Evolutionary conservation across 805 yeast genomes (phyloP).

Genomic region (Ogataea chonburiensis): DNA sequence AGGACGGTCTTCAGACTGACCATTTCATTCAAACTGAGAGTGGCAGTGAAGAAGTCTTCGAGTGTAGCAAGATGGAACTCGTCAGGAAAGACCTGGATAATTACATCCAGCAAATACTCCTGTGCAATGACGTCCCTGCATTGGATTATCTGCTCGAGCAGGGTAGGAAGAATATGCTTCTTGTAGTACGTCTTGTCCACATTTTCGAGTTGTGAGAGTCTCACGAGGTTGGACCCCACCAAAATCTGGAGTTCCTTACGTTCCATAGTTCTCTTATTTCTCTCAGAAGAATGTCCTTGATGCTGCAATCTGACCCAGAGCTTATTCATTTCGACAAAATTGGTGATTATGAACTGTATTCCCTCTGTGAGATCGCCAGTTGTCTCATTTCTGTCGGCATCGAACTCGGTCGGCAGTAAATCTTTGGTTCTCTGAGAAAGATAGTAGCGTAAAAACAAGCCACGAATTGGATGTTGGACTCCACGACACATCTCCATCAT

Average conservation of each 20-base stretch:
- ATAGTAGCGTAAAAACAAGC: slow-evolving; percentile 86
- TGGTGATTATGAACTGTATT: slow-evolving; percentile 75
- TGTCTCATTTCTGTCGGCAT: slow-evolving; percentile 20
- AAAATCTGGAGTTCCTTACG: slow-evolving; percentile 86
- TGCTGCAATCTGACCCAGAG: slow-evolving; percentile 96
- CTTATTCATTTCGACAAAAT: slow-evolving; percentile 96
- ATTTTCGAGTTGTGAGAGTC: slow-evolving; percentile 81
- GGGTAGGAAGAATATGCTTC: slow-evolving; percentile 65
- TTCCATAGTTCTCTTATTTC: slow-evolving; percentile 70
- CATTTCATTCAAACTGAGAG: slow-evolving; percentile 64
- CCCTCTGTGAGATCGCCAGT: slow-evolving; percentile 56
- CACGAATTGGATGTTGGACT: slow-evolving; percentile 92
- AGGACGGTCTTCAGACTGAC: slow-evolving; percentile 69
- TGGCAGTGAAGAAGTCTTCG: slow-evolving; percentile 61
- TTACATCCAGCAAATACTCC: slow-evolving; percentile 84
- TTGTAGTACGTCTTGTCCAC: slow-evolving; percentile 53
- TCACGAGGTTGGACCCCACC: slow-evolving; percentile 89
- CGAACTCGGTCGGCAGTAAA: slow-evolving; percentile 44
- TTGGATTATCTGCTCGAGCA: slow-evolving; percentile 87
- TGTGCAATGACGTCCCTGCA: slow-evolving; percentile 92
- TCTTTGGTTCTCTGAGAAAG: slow-evolving; percentile 80
- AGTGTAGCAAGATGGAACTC: slow-evolving; percentile 81
- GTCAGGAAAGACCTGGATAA: slow-evolving; percentile 93
- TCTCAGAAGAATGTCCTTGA: slow-evolving; percentile 87
- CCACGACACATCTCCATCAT: slow-evolving; percentile 98